These are phyloP conservation scores for Plasmodium sp. DNA, from an alignment of 169 alveolate species.

Conservation along the genomic window DNA sequence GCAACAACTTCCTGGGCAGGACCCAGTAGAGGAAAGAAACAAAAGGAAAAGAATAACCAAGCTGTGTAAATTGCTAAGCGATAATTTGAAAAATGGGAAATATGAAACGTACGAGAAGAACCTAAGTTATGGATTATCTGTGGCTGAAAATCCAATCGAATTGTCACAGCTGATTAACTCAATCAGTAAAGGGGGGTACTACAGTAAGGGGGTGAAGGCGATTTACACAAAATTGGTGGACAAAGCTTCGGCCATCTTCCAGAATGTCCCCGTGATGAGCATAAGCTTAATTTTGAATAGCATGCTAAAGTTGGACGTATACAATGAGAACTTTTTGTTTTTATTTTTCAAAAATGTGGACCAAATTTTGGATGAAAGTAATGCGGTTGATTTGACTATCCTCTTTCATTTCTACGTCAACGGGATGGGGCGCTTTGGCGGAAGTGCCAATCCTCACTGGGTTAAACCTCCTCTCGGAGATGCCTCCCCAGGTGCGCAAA, in stretches of 20 bases:
- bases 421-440: background rate
- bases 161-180: constrained; percentile 39
- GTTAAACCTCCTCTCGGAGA: background rate
- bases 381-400: constrained; percentile 18
- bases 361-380: constrained; percentile 20
- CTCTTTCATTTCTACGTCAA: constrained; percentile 65
- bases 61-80: constrained; percentile 17
- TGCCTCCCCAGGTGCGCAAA: background rate
- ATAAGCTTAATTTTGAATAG: constrained; percentile 69
- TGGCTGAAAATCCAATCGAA: constrained; percentile 52
- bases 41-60: constrained; percentile 31
- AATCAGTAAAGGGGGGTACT: constrained; percentile 18
- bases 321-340: constrained; percentile 17
- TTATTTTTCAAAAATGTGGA: constrained; percentile 60
- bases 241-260: constrained; percentile 26
- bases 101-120: constrained; percentile 23
- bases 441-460: background rate
- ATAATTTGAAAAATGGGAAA: constrained; percentile 22
- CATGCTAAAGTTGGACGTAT: constrained; percentile 36
- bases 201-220: background rate
- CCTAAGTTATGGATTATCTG: constrained; percentile 15
- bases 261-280: constrained; percentile 49
- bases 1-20: background rate
- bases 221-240: constrained; percentile 20
- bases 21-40: background rate